These are phyloP conservation scores for Litchi chinensis DNA, from an alignment of 345 rosid species.

Conservation along the genomic window DNA sequence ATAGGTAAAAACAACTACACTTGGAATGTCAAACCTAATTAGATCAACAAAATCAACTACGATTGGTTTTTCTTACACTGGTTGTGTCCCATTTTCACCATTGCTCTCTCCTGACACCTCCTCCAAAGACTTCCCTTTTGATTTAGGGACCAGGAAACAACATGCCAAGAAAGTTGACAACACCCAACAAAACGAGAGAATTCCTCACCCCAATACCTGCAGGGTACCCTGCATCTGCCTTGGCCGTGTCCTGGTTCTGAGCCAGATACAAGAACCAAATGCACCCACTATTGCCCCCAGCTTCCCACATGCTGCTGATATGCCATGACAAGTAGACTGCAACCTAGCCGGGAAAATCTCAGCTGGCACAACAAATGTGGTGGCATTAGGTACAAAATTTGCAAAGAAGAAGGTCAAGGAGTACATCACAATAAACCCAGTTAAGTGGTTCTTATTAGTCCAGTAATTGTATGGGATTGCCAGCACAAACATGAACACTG, in stretches of 20 bases:
- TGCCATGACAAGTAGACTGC: conserved; percentile 88
- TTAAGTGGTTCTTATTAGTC: conserved; percentile 66
- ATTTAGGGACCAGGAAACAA: conserved; percentile 77
- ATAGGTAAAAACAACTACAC: no score
- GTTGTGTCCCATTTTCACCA: neutral
- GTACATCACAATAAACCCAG: conserved; percentile 72
- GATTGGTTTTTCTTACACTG: neutral
- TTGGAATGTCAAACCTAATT: neutral
- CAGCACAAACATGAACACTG: conserved; percentile 80
- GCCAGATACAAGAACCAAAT: conserved; percentile 78
- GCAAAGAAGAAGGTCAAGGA: conserved; percentile 84
- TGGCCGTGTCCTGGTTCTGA: conserved; percentile 62
- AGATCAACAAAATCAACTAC: neutral
- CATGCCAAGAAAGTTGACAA: conserved; percentile 59
- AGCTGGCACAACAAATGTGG: conserved; percentile 82
- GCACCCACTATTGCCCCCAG: conserved; percentile 83
- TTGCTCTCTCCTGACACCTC: conserved; percentile 76
- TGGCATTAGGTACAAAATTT: conserved; percentile 87
- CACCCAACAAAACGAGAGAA: conserved; percentile 63
- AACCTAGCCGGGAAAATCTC: conserved; percentile 88
- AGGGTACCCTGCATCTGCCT: conserved; percentile 83
- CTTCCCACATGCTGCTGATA: conserved; percentile 84
- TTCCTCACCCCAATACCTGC: conserved; percentile 86
- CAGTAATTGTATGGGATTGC: conserved; percentile 85
- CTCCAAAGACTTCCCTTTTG: conserved; percentile 78